Evolutionary conservation across 176 grass and related monocot species (phyloP).

Genomic region (Oryza officinalis): DNA sequence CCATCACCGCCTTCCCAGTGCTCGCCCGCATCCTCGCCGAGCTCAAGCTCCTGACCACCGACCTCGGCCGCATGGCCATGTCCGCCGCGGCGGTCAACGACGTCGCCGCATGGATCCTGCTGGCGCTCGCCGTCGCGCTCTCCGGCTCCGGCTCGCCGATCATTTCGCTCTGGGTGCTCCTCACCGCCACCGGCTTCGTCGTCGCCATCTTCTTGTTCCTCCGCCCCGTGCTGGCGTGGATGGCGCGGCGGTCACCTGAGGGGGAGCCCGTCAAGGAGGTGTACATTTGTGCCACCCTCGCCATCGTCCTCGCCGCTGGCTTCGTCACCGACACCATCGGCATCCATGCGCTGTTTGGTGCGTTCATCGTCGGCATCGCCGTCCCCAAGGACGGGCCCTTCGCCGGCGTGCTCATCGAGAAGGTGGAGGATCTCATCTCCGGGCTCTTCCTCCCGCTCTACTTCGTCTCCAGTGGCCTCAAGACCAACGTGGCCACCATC

Average conservation of each 20-base stretch:
- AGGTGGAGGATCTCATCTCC: slow-evolving; percentile 71
- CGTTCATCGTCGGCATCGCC: slow-evolving; percentile 64
- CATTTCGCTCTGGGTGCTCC: slow-evolving; percentile 65
- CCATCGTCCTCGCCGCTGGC: slow-evolving; percentile 57
- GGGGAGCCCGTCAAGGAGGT: slow-evolving; percentile 64
- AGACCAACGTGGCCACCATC: slow-evolving; percentile 77
- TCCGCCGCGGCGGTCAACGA: slow-evolving; percentile 72
- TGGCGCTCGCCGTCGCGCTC: slow-evolving; percentile 66
- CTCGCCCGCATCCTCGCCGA: slow-evolving; percentile 77
- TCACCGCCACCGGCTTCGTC: slow-evolving; percentile 53
- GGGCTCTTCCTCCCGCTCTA: slow-evolving; percentile 82
- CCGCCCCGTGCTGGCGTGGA: slow-evolving; percentile 47
- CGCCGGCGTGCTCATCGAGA: slow-evolving; percentile 62
- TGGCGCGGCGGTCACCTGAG: slow-evolving; percentile 42
- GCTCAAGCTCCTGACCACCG: slow-evolving; percentile 74
- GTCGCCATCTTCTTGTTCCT: slow-evolving; percentile 23
- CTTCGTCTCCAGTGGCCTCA: slow-evolving; percentile 78
- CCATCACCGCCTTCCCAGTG: slow-evolving; percentile 78
- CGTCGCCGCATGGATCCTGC: slow-evolving; percentile 64
- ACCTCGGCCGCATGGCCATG: slow-evolving; percentile 69
- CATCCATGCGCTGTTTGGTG: slow-evolving; percentile 72
- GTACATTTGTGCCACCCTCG: slow-evolving; percentile 59
- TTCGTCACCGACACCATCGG: slow-evolving; percentile 70
- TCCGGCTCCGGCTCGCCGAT: slow-evolving; percentile 54
- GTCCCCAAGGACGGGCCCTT: slow-evolving; percentile 75